Evolutionary conservation across 257 asterid genomes (phyloP), one percentile per base, ranked within the genome.

Genomic region (Cordia subcordata): DNA sequence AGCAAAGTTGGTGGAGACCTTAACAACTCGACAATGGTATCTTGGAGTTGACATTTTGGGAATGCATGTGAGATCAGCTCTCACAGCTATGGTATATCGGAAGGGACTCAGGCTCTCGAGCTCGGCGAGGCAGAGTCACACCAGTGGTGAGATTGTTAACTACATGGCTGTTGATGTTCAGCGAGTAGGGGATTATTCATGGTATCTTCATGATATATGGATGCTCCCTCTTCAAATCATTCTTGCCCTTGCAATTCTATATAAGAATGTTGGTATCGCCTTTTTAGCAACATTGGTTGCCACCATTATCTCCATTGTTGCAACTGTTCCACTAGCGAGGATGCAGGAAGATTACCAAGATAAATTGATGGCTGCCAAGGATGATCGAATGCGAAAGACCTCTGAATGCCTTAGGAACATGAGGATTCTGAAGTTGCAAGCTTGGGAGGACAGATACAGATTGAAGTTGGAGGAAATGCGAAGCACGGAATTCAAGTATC

Each of bases 31-130:
- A 40, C 95, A 88, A 61, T 88, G 95, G 95, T 88, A 88, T 70
- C 90, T 88, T 16, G 96, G 96, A 62, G 90, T 85, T 3, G 96
- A 88, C 62, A 88, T 88, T 63, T 49, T 85, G 83, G 96, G 96
- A 4, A 85, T 88, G 96, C 95, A 85, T 54, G 95, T 88, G 60
- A 74, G 96, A 66, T 88, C 96, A 46, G 94, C 95, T 65, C 93
- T 88, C 55, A 85, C 96, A 3, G 87, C 96, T 57, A 88, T 88
- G 94, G 96, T 88, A 5, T 88, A 82, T 67, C 75, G 90, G 17
- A 84, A 84, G 63, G 93, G 93, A 20, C 85, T 84, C 63, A 75
- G 73, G 69, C 84, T 84, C 27, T 79, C 93, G 6, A 81, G 93
- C 77, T 66, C 77, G 57, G 81, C 93, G 17, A 81, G 77, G 77